These are phyloP conservation scores for Wolfiporia cocos DNA, from an alignment of 1,284 basidiomycete genomes.

Conservation along the genomic window DNA sequence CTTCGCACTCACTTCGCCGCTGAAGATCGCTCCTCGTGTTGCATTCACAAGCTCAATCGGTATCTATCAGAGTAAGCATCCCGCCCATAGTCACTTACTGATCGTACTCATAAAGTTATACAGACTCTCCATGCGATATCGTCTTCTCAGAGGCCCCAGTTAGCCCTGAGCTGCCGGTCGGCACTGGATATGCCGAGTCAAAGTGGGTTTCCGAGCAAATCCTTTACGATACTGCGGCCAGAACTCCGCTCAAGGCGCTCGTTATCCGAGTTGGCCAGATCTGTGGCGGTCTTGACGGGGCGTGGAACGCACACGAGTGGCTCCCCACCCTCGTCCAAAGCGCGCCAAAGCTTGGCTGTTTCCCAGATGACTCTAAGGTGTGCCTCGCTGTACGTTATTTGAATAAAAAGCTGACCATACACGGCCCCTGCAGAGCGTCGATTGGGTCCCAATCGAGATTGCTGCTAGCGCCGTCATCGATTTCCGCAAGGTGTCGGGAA, in stretches of 20 bases:
- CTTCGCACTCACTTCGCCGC: conserved; percentile 28
- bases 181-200: conserved; percentile 31
- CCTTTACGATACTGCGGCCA: conserved; percentile 14
- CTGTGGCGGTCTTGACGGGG: conserved; percentile 30
- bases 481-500: not conserved
- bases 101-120: too few species aligned
- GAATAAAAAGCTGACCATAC: not conserved
- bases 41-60: conserved; percentile 19
- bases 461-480: conserved; percentile 13
- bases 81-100: not conserved
- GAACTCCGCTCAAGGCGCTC: conserved; percentile 19
- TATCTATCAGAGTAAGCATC: conserved; percentile 11
- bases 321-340: conserved; percentile 31
- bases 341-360: not conserved
- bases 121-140: too few species aligned
- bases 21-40: conserved; percentile 8
- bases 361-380: conserved; percentile 3
- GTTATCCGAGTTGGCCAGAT: conserved; percentile 39
- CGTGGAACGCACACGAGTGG: conserved; percentile 40
- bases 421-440: not conserved
- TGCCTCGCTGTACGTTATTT: not conserved
- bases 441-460: conserved; percentile 17
- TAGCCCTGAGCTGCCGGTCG: conserved; percentile 21
- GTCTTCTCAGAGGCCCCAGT: conserved; percentile 9
- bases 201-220: conserved; percentile 35